These are phyloP conservation scores for Candida morakotiae DNA, from an alignment of 805 yeast genomes.

Conservation along the genomic window DNA sequence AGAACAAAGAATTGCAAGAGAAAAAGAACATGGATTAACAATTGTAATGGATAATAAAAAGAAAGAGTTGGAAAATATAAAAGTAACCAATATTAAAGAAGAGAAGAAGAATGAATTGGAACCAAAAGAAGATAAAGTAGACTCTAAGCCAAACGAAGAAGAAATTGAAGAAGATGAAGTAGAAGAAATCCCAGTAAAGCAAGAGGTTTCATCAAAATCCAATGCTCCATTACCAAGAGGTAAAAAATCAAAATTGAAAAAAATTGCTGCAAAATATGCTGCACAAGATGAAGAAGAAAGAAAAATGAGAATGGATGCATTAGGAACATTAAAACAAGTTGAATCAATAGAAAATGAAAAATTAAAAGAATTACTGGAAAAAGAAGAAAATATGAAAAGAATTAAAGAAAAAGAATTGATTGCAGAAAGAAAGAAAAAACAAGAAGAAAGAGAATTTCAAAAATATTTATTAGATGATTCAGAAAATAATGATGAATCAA, in stretches of 20 bases:
- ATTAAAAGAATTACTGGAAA: conserved; percentile 14
- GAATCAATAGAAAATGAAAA: conserved; percentile 22
- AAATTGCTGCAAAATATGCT: conserved; percentile 76
- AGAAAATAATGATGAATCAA: conserved; percentile 26
- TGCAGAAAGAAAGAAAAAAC: conserved; percentile 41
- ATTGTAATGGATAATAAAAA: conserved; percentile 33
- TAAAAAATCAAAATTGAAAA: conserved; percentile 77
- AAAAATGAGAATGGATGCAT: conserved; percentile 63
- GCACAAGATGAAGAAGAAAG: conserved; percentile 93
- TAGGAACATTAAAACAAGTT: conserved; percentile 75
- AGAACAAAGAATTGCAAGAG: conserved; percentile 24
- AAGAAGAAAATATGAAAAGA: conserved; percentile 20
- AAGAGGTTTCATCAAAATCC: conserved; percentile 6
- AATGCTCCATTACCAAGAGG: conserved; percentile 61
- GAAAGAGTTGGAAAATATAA: conserved; percentile 20
- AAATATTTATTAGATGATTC: conserved; percentile 32
- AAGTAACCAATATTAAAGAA: conserved; percentile 3
- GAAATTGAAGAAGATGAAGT: conserved; percentile 4
- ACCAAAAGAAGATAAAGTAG: neutral
- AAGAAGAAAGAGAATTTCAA: conserved; percentile 42
- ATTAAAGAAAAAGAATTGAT: conserved; percentile 27
- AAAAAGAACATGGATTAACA: conserved; percentile 35
- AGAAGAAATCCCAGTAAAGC: conserved; percentile 7
- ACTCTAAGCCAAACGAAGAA: neutral
- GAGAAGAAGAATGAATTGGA: neutral